Evolutionary conservation across 768 basidiomycete species (phyloP).

Genomic region (Boletus reticuloceps): DNA sequence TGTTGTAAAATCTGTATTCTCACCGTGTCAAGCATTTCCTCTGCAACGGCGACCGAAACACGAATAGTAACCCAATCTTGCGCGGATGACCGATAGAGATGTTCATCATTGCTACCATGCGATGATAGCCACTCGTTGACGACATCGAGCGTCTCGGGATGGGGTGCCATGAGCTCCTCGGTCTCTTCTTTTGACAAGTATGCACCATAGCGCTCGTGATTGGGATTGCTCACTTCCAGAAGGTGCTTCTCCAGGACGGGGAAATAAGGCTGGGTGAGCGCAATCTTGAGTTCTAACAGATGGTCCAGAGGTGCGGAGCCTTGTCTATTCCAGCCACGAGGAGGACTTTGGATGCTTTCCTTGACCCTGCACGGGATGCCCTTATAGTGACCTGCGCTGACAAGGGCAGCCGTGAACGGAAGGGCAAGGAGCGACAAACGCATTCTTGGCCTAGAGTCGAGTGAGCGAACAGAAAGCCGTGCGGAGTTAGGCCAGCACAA

Average conservation of each 20-base stretch:
- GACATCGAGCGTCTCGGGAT: constrained; percentile 45
- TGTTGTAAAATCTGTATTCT: constrained; percentile 7
- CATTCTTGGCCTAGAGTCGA: constrained; percentile 3
- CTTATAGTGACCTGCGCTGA: constrained; percentile 4
- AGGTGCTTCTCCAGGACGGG: constrained; percentile 47
- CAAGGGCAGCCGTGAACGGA: constrained; percentile 11
- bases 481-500: no score
- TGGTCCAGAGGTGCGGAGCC: constrained; percentile 44
- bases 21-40: constrained; percentile 70
- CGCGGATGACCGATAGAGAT: constrained; percentile 55
- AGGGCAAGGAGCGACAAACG: constrained; percentile 9
- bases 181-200: constrained; percentile 65
- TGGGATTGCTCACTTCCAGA: constrained; percentile 57
- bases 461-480: no score
- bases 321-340: constrained; percentile 48
- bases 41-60: constrained; percentile 57
- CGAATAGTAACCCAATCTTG: constrained; percentile 67
- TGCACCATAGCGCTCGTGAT: constrained; percentile 52
- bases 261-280: constrained; percentile 53
- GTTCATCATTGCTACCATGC: constrained; percentile 49
- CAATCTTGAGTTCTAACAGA: constrained; percentile 54
- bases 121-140: constrained; percentile 63
- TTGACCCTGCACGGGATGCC: constrained; percentile 38
- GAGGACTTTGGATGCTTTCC: constrained; percentile 42
- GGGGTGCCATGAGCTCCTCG: constrained; percentile 58